Conservation (phyloP, 2,329 filamentous ascomycete genomes). For the Gnomoniopsis sp. region DNA sequence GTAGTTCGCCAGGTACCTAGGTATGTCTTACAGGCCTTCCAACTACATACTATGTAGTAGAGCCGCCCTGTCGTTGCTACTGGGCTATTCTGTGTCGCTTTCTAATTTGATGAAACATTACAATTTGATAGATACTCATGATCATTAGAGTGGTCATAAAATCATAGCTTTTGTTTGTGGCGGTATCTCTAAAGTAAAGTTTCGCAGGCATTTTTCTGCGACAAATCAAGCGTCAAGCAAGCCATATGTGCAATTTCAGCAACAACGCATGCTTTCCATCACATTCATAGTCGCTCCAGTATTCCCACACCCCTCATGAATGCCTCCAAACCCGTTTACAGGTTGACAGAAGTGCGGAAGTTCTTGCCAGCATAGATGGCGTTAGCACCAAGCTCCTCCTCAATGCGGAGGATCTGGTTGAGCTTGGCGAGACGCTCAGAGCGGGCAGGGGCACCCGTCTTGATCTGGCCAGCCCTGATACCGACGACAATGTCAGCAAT, state of each 20-base stretch:
- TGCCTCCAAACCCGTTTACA: constrained; percentile 54
- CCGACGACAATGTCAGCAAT: constrained; percentile 98
- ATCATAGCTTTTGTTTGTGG: constrained; percentile 13
- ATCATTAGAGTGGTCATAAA: neutral
- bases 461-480: constrained; percentile 96
- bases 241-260: constrained; percentile 9
- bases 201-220: constrained; percentile 13
- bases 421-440: constrained; percentile 99
- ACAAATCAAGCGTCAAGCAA: constrained; percentile 11
- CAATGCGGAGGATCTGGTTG: constrained; percentile 99
- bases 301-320: constrained; percentile 3
- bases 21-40: no score
- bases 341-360: constrained; percentile 87
- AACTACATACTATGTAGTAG: no score
- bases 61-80: no score
- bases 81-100: no score
- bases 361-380: constrained; percentile 88
- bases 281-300: constrained; percentile 5
- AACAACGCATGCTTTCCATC: constrained; percentile 8
- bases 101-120: no score
- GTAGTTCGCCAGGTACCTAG: no score
- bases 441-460: constrained; percentile 93
- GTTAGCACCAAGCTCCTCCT: constrained; percentile 94
- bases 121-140: neutral
- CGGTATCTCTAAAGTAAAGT: constrained; percentile 11